Base-by-base conservation (phyloP, 2,329 filamentous ascomycete genomes). In the Aspergillus tamarii region DNA sequence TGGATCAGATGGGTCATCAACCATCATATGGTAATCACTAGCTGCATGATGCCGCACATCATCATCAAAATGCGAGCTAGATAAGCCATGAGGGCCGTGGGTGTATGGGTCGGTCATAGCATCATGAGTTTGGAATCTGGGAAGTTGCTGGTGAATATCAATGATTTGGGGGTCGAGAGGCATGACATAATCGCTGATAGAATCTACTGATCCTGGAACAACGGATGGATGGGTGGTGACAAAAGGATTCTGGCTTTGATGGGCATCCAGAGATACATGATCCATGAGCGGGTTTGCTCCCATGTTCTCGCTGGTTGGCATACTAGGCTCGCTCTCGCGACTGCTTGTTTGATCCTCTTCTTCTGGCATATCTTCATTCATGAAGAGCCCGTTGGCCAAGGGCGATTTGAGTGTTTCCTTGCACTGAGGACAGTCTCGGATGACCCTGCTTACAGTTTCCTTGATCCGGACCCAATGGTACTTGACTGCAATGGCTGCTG, bases 391-490 rank as follows among this genome's bases (percentile, higher is more conserved):
- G 60, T 72, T 72, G 16, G 73, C 62, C 6, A 74, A 67, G 0
- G 84, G 81, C 36, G 84, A 82, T 76, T 91, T 91, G 65, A 88
- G 85, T 43, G 87, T 82, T 72, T 96, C 93, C 79, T 94, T 96
- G 82, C 94, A 98, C 75, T 96, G 90, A 9, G 86, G 81, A 78
- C 95, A 99, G 72, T 95, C 94, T 71, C 92, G 90, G 78, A 98
- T 97, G 71, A 97, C 94, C 76, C 94, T 89, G 76, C 91, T 95
- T 66, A 97, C 95, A 0, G 94, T 98, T 80, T 97, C 94, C 78
- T 98, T 99, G 82, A 98, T 98, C 65, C 94, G 88, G 55, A 96
- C 94, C 95, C 95, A 99, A 80, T 98, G 95, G 76, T 94, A 97
- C 74, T 90, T 91, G 75, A 97, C 92, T 12, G 94, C 93, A 72